Base-by-base conservation (phyloP, 148 eudicot species). In the Linanthus parryae region DNA sequence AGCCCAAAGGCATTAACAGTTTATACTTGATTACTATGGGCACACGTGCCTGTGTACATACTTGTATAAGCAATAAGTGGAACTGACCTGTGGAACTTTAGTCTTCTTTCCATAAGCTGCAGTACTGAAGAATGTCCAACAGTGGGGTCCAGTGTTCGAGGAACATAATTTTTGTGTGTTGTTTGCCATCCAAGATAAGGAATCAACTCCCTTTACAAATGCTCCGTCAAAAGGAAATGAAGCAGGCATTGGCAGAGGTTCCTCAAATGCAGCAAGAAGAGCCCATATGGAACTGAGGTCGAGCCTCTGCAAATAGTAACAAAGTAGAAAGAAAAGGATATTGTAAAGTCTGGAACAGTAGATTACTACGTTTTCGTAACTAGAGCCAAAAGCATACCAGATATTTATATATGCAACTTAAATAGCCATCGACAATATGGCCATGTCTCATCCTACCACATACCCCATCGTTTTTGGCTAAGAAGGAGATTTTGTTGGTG, bases 121-220 rank as follows among this genome's bases (percentile, higher is more conserved):
- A 34, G 98, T 81, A 69, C 98, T 86, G 63, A 91, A 75, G 68
- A 91, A 74, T 49, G 98, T 91, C 98, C 98, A 91, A 68, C 95
- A 86, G 39, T 86, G 76, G 40, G 89, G 87, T 36, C 75, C 84
- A 49, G 49, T 40, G 37, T 58, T 59, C 47, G 54, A 67, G 33
- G 70, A 46, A 42, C 69, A 63, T 21, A 91, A 65, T 70, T 91
- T 86, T 31, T 66, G 65, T 6, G 94, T 66, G 58, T 91, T 91
- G 73, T 91, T 79, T 45, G 81, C 95, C 84, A 91, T 91, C 98
- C 98, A 91, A 46, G 98, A 91, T 41, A 91, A 28, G 58, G 95
- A 72, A 36, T 91, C 95, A 63, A 83, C 58, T 48, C 94, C 98
- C 66, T 81, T 79, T 4, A 91, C 83, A 69, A 91, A 91, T 33